Percentiles rank a stretch among this genome's conserved stretches.
These are phyloP conservation scores for Cladosporium sp. DNA, from an alignment of 2,329 filamentous ascomycete genomes.

Conservation along the genomic window DNA sequence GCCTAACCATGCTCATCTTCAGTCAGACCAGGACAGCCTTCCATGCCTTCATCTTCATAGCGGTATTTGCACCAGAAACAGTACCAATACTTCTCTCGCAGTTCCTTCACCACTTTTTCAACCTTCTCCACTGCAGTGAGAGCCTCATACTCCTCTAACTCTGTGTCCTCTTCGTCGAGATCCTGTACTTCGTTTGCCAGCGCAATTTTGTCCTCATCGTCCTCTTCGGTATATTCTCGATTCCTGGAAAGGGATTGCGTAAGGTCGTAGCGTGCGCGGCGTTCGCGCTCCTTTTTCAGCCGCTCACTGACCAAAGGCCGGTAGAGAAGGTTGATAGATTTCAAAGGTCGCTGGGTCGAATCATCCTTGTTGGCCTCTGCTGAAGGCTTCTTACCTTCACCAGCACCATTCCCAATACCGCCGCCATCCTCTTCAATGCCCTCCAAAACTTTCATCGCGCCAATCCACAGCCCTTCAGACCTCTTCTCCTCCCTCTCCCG, in stretches of 20 bases:
- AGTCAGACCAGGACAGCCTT: slow-evolving; percentile 79
- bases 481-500: slow-evolving; percentile 65
- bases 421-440: slow-evolving; percentile 53
- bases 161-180: slow-evolving; percentile 72
- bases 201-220: slow-evolving; percentile 65
- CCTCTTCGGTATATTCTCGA: slow-evolving; percentile 54
- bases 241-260: slow-evolving; percentile 54
- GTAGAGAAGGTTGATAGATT: slow-evolving; percentile 70
- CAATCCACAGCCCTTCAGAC: slow-evolving; percentile 64
- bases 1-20: slow-evolving; percentile 85
- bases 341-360: slow-evolving; percentile 27
- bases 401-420: slow-evolving; percentile 8
- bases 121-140: slow-evolving; percentile 64
- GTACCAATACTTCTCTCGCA: slow-evolving; percentile 70
- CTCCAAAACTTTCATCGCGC: slow-evolving; percentile 79
- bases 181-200: slow-evolving; percentile 60
- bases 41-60: slow-evolving; percentile 70
- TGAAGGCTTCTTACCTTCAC: too few relatives aligned
- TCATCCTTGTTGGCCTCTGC: background rate
- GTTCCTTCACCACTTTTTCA: slow-evolving; percentile 58
- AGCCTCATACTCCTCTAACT: slow-evolving; percentile 74
- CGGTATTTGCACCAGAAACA: slow-evolving; percentile 95
- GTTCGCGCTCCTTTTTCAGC: slow-evolving; percentile 64
- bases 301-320: slow-evolving; percentile 67
- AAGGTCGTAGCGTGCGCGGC: slow-evolving; percentile 60